Evolutionary conservation across 257 asterid species (phyloP).

Genomic region (Thymus mandschuricus): DNA sequence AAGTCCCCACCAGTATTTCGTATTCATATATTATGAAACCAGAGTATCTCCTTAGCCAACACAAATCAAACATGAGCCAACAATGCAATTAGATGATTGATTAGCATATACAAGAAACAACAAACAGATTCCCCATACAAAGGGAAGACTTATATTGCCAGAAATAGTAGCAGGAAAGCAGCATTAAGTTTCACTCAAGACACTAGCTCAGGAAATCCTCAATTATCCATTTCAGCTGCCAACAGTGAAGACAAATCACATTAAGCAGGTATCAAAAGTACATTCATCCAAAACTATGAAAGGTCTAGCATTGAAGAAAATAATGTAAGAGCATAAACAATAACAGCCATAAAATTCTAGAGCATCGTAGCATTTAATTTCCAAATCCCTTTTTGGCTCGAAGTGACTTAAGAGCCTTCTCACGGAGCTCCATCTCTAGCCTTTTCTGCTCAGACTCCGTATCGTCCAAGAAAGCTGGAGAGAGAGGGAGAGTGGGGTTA

Average conservation of each 20-base stretch:
- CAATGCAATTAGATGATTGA: conserved; percentile 33
- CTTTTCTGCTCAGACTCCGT: conserved; percentile 66
- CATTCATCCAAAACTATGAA: conserved; percentile 48
- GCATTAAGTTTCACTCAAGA: conserved; percentile 85
- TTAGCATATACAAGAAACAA: conserved; percentile 34
- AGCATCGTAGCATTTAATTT: conserved; percentile 48
- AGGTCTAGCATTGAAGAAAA: conserved; percentile 48
- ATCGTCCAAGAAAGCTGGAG: conserved; percentile 33
- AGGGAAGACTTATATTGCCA: conserved; percentile 73
- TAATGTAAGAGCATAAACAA: conserved; percentile 35
- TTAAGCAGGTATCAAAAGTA: conserved; percentile 58
- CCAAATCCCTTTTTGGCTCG: conserved; percentile 81
- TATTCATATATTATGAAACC: no score
- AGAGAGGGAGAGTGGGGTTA: no score
- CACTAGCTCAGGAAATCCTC: conserved; percentile 87
- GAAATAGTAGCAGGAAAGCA: conserved; percentile 85
- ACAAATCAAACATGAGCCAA: conserved; percentile 22
- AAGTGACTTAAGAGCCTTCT: conserved; percentile 93
- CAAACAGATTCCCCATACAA: conserved; percentile 51
- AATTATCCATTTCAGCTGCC: conserved; percentile 86
- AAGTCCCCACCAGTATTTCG: no score
- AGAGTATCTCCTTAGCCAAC: not conserved
- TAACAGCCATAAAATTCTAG: conserved; percentile 37
- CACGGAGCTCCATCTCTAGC: conserved; percentile 95
- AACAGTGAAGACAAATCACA: conserved; percentile 80